A percentile compares a stretch with the other conserved stretches of the same genome.
phyloP scores from a whole-genome alignment of 2,329 filamentous ascomycete species.

The Trichoderma oligosporum region DNA sequence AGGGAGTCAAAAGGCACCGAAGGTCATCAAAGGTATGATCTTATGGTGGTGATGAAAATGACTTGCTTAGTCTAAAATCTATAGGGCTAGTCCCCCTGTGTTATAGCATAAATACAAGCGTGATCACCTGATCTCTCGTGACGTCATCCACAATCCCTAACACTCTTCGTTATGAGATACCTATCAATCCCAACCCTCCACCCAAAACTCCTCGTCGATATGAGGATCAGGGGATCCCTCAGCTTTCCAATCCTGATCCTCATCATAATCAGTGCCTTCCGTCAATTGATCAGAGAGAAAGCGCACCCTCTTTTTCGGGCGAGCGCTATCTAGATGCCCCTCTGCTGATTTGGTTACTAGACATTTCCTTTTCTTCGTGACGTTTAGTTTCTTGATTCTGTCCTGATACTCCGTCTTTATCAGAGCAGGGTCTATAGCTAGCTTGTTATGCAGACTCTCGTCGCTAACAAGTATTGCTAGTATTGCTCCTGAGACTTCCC shows the following conservation, averaged over 20 bases:
- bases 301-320: neutral
- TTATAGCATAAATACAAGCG: too few relatives aligned
- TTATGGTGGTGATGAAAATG: too few relatives aligned
- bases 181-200: neutral
- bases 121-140: too few relatives aligned
- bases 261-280: neutral
- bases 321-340: neutral
- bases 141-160: too few relatives aligned
- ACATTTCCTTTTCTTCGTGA: neutral
- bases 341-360: neutral
- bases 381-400: neutral
- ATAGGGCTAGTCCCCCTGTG: too few relatives aligned
- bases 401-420: neutral
- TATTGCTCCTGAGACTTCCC: neutral
- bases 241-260: slow-evolving; percentile 1
- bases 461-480: neutral
- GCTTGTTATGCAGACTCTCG: too few relatives aligned
- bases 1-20: too few relatives aligned
- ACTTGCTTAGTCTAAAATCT: too few relatives aligned
- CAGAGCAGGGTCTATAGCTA: too few relatives aligned
- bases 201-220: neutral
- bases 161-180: neutral
- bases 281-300: neutral
- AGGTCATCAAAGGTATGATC: too few relatives aligned
- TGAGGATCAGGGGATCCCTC: neutral